Evolutionary conservation across 139 green algal species (phyloP), one percentile per base, ranked within the genome.

Genomic region (Marvania coccoides): DNA sequence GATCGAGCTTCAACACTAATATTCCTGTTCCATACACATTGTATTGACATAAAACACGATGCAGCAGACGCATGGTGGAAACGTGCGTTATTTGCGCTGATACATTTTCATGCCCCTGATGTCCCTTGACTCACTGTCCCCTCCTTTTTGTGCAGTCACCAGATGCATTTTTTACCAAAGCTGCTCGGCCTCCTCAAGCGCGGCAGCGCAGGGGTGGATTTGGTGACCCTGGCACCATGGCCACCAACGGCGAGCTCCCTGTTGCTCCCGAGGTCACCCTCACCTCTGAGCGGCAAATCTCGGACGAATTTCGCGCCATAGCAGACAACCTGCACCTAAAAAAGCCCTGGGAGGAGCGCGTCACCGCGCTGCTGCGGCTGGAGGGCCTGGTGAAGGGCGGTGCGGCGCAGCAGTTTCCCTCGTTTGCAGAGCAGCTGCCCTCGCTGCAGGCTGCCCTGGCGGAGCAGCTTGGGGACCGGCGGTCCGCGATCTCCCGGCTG

Each of bases 331-430:
- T 73, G 28, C 36, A 28, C 15, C 39, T 6, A n/a, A 33, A 66
- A 14, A 14, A 28, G 38, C 29, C 38, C 3, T 86, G 74, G 76
- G 40, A 69, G n/a, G 47, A 67, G 23, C 72, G 81, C 24, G 73
- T 87, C 33, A 51, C 61, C 5, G 75, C 81, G 4, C 77, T 95
- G 80, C 53, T 85, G 55, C 73, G 80, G 10, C 36, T 95, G 38
- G 85, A 95, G 68, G 80, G 77, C 0, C 62, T 93, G 19, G 75
- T 84, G 29, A 60, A 61, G 14, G 88, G 88, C 8, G 82, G 80
- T 30, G 80, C 79, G 5, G 47, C 67, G 14, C 42, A 64, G 10
- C 59, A 75, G 15, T 58, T 61, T 3, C 13, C 33, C n/a, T 45
- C 36, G 33, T 87, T 91, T 33, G 23, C 67, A 10, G 82, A 87